These are phyloP conservation scores for Rusavskia elegans DNA, from an alignment of 495 filamentous ascomycete species.

Conservation along the genomic window DNA sequence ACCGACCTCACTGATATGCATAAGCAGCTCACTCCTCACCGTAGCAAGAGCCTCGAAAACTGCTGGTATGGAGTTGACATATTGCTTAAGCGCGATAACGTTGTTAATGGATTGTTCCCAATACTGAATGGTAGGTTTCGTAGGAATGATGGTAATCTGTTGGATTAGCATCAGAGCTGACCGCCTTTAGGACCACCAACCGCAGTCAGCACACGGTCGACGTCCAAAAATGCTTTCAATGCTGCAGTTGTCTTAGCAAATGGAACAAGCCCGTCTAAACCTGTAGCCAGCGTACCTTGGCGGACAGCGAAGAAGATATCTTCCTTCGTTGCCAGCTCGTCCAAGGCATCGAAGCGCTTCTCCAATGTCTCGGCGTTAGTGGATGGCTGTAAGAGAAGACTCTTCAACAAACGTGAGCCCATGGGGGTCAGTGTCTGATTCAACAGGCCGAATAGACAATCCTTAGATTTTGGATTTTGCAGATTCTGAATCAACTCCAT, in stretches of 20 bases:
- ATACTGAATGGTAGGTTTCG: conserved; percentile 45
- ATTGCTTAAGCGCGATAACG: conserved; percentile 75
- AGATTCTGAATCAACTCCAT: conserved; percentile 86
- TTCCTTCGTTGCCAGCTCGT: conserved; percentile 69
- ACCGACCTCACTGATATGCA: conserved; percentile 42
- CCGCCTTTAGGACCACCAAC: conserved; percentile 21
- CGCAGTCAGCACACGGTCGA: conserved; percentile 47
- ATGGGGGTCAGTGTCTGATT: conserved; percentile 79
- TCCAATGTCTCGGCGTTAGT: conserved; percentile 47
- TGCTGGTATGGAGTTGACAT: conserved; percentile 47
- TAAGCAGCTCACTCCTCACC: conserved; percentile 48
- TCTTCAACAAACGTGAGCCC: conserved; percentile 65
- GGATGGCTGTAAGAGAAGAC: conserved; percentile 79
- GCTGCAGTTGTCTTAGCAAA: conserved; percentile 22
- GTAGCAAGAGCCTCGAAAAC: conserved; percentile 52
- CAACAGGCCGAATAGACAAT: conserved; percentile 67
- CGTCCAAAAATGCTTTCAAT: conserved; percentile 58
- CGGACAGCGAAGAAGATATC: conserved; percentile 73
- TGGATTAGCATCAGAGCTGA: conserved; percentile 11
- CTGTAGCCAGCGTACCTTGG: conserved; percentile 28
- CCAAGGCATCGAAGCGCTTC: conserved; percentile 65
- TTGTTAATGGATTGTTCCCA: conserved; percentile 72
- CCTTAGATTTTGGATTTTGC: conserved; percentile 54
- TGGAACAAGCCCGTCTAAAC: too few species aligned
- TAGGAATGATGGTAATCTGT: conserved; percentile 52